Percentiles rank a stretch among this genome's conserved stretches.
Conservation (phyloP, 2,329 filamentous ascomycete genomes). For the Fusarium falciforme region DNA sequence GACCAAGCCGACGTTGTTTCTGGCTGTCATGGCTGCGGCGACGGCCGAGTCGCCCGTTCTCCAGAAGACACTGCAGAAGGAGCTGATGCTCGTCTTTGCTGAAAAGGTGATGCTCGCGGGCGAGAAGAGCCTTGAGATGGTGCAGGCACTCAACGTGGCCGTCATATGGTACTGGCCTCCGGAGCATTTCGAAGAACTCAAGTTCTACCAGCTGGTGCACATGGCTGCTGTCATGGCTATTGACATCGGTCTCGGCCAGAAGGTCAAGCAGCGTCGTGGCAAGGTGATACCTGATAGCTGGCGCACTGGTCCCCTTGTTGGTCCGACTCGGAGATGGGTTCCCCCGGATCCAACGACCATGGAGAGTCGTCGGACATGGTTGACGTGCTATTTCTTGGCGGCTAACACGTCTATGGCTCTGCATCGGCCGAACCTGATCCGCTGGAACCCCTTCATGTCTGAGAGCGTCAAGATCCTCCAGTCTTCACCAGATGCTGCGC, state of each 20-base stretch:
- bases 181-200: constrained; percentile 85
- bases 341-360: constrained; percentile 64
- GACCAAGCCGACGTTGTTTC: constrained; percentile 73
- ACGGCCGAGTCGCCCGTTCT: constrained; percentile 66
- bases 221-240: constrained; percentile 85
- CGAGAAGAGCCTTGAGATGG: constrained; percentile 84
- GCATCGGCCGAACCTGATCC: constrained; percentile 69
- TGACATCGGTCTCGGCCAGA: constrained; percentile 79
- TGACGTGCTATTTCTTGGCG: constrained; percentile 69
- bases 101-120: constrained; percentile 80
- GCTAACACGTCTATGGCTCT: constrained; percentile 71
- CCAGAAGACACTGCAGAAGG: constrained; percentile 72
- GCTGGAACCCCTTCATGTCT: constrained; percentile 70
- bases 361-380: constrained; percentile 68
- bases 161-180: constrained; percentile 90
- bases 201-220: constrained; percentile 90
- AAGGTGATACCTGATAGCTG: constrained; percentile 45
- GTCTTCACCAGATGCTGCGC: constrained; percentile 64
- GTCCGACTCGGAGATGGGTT: constrained; percentile 50
- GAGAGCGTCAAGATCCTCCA: constrained; percentile 69
- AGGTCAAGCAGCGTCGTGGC: constrained; percentile 33
- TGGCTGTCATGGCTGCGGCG: constrained; percentile 76
- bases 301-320: constrained; percentile 51
- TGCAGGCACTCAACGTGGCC: constrained; percentile 80
- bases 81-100: constrained; percentile 79